A percentile compares a stretch with the other conserved stretches of the same genome.
Evolutionary conservation across 768 basidiomycete species (phyloP).

Genomic region (Tulasnella sp.): DNA sequence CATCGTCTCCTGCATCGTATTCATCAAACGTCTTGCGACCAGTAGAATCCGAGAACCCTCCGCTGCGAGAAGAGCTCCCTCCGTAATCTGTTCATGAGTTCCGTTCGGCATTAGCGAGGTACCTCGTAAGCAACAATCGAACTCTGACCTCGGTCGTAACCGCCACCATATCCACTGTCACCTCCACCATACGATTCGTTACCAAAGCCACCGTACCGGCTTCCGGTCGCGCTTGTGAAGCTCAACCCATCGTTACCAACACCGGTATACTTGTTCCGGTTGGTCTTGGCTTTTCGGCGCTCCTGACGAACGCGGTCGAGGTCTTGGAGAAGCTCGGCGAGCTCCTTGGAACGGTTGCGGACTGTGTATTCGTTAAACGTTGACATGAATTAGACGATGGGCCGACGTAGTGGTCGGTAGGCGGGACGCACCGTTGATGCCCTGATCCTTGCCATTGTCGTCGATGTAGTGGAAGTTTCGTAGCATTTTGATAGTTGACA

Average conservation of each 20-base stretch:
- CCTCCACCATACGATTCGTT: conserved; percentile 45
- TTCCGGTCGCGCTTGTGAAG: conserved; percentile 54
- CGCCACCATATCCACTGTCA: conserved; percentile 38
- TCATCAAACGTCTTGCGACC: conserved; percentile 73
- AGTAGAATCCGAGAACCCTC: conserved; percentile 58
- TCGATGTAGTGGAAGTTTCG: conserved; percentile 98
- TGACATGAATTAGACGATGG: not conserved
- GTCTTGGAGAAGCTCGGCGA: conserved; percentile 87
- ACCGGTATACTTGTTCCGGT: conserved; percentile 86
- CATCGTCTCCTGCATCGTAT: conserved; percentile 90
- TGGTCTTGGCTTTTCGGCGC: conserved; percentile 86
- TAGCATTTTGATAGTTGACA: conserved; percentile 95
- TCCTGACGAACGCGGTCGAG: conserved; percentile 87
- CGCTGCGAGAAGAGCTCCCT: conserved; percentile 43
- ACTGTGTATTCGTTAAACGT: conserved; percentile 49
- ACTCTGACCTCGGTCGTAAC: conserved; percentile 27
- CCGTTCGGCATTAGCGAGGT: not conserved
- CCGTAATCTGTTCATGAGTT: not conserved
- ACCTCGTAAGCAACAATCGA: conserved; percentile 10
- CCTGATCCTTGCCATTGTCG: conserved; percentile 98
- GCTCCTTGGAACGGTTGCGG: conserved; percentile 87
- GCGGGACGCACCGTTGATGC: conserved; percentile 73
- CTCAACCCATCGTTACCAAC: conserved; percentile 76
- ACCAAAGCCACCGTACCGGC: conserved; percentile 67
- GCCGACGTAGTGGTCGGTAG: not conserved